These are phyloP conservation scores for Phalaenopsis hybrid DNA, from an alignment of 116 monocot species.

Conservation along the genomic window DNA sequence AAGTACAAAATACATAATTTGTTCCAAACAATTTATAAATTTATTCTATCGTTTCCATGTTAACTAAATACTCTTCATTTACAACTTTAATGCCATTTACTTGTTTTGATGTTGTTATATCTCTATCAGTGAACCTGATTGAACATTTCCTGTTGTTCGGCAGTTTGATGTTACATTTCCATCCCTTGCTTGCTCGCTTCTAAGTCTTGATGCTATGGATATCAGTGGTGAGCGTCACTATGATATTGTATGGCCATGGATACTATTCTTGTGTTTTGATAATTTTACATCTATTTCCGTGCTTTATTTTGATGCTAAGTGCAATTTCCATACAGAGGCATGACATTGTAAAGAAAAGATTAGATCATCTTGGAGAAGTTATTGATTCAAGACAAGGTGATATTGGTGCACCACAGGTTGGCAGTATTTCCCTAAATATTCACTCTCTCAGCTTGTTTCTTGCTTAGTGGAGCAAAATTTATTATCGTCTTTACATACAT, in stretches of 20 bases:
- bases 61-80: not conserved
- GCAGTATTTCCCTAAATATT: not conserved
- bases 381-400: constrained; percentile 63
- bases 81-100: not conserved
- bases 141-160: constrained; percentile 13
- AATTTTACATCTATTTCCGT: not conserved
- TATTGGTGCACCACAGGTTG: constrained; percentile 93
- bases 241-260: constrained; percentile 48
- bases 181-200: constrained; percentile 78
- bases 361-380: constrained; percentile 69
- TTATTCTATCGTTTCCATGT: not conserved
- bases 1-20: too few relatives aligned
- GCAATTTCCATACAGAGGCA: constrained; percentile 53
- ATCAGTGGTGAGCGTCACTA: constrained; percentile 97
- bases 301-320: not conserved
- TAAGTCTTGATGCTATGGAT: constrained; percentile 90
- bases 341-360: constrained; percentile 80
- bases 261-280: constrained; percentile 1
- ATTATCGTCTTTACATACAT: not conserved
- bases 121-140: not conserved
- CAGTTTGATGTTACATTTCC: constrained; percentile 99
- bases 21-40: not conserved
- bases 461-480: not conserved
- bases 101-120: not conserved
- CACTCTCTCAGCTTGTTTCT: not conserved